These are phyloP conservation scores for Phylloporus sp. DNA, from an alignment of 768 basidiomycete species.

Conservation along the genomic window DNA sequence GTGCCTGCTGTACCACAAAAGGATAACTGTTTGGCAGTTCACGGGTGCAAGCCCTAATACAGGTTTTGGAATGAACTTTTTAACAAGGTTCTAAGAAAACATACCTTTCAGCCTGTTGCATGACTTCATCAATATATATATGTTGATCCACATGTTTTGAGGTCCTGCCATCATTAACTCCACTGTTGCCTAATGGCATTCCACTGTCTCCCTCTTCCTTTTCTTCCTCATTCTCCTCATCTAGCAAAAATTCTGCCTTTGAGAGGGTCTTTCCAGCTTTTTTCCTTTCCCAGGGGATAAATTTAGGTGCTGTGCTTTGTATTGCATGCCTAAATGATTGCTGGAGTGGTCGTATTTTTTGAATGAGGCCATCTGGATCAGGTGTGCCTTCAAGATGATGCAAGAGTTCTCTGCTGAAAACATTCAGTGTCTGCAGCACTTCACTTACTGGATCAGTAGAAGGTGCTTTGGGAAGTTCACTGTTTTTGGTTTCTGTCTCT, in stretches of 20 bases:
- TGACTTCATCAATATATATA: conserved; percentile 47
- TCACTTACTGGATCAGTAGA: background rate
- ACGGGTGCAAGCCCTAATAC: conserved; percentile 45
- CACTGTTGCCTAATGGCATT: background rate
- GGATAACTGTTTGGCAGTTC: conserved; percentile 64
- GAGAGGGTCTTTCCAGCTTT: background rate
- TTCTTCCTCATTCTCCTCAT: background rate
- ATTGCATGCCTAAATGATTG: conserved; percentile 44
- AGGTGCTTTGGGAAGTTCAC: background rate
- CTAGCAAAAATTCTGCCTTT: background rate
- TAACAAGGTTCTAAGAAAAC: background rate
- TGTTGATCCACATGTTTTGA: conserved; percentile 4
- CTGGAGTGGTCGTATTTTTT: conserved; percentile 46
- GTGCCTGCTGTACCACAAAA: conserved; percentile 49
- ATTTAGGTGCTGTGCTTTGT: conserved; percentile 3
- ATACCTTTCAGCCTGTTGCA: conserved; percentile 26
- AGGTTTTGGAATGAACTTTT: background rate
- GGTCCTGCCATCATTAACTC: too few species aligned
- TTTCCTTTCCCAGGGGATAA: background rate
- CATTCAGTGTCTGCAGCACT: background rate
- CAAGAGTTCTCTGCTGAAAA: background rate
- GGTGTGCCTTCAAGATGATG: background rate
- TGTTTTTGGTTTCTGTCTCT: conserved; percentile 26
- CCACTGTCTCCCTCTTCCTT: background rate
- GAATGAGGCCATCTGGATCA: conserved; percentile 43